Conservation (phyloP, 805 yeast species). For the Torulaspora microellipsoides region DNA sequence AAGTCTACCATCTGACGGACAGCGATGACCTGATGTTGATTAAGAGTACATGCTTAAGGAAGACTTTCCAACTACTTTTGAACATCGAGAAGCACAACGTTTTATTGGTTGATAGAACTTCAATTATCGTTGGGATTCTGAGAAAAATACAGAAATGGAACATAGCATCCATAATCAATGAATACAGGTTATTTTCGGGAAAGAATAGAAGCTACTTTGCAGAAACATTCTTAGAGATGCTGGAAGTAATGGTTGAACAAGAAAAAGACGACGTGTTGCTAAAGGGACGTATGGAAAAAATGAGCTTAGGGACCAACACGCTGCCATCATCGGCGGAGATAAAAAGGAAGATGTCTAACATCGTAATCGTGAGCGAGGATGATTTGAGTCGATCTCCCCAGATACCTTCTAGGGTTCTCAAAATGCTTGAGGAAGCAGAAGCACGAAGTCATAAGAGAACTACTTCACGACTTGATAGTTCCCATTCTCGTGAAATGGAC, state of each 20-base stretch:
- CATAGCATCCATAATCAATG: conserved; percentile 76
- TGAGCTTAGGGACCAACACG: conserved; percentile 1
- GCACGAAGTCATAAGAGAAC: conserved; percentile 10
- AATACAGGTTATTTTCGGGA: conserved; percentile 74
- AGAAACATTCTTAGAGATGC: conserved; percentile 75
- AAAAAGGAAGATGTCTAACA: conserved; percentile 15
- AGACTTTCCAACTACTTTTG: conserved; percentile 60
- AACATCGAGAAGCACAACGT: conserved; percentile 61
- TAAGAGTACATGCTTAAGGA: conserved; percentile 57
- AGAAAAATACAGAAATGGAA: conserved; percentile 87
- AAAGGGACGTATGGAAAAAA: conserved; percentile 7
- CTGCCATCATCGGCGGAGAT: background rate
- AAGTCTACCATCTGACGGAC: conserved; percentile 27
- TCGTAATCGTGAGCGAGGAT: conserved; percentile 25
- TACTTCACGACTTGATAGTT: conserved; percentile 1
- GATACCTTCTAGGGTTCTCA: conserved; percentile 27
- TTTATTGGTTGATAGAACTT: conserved; percentile 72
- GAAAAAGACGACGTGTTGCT: conserved; percentile 18
- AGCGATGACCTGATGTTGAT: conserved; percentile 73
- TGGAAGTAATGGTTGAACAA: conserved; percentile 41
- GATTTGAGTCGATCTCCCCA: conserved; percentile 27
- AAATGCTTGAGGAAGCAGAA: conserved; percentile 26
- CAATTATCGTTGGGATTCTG: conserved; percentile 73
- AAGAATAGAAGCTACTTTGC: conserved; percentile 71
- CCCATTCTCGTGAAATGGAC: conserved; percentile 9